Base-by-base conservation (phyloP, 768 basidiomycete genomes). In the Suillus luteus region DNA sequence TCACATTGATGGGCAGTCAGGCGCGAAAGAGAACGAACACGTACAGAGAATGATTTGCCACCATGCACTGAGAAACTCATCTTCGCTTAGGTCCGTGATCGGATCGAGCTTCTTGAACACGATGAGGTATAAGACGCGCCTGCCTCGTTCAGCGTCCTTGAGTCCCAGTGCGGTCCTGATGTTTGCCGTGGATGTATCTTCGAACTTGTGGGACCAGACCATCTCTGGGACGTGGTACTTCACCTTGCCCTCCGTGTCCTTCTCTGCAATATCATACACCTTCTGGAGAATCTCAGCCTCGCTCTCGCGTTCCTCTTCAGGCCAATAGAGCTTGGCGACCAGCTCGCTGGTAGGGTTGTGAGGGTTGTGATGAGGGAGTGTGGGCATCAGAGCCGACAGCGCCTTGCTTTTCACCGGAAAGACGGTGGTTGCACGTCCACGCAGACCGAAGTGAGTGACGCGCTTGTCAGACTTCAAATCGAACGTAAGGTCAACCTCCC, bases 371-470 rank as follows among this genome's bases (percentile, higher is more conserved):
- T 41, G 40, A n/a, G 24, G 14, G 24, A 22, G 46, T 6, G 27
- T 6, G 14, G 24, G 10, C 4, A 51, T 5, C 7, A 51, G 27
- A 24, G 12, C 5, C 6, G 49, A 51, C 14, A 27, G 31, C 1
- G 15, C 15, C 1, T 5, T 1, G 8, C 63, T 61, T 5, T 15
- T 38, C 3, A 62, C 35, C 5, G 67, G n/a, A 27, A 55, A 61
- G 33, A 69, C 8, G n/a, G 64, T 66, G 1, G 67, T 68, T 1
- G 60, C 68, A 4, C 54, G 63, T 9, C 64, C 46, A 1, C 46
- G 43, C 2, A 69, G 48, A 46, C 60, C 57, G 10, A 19, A 69
- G 37, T 67, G 68, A 15, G 60, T 55, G 3, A 22, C 24, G 3
- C 54, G 43, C 2, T 60, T 44, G 12, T 60, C 6, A 2, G 57